Evolutionary conservation across 1,284 basidiomycete genomes (phyloP).

Genomic region (Marasmius fiardii): DNA sequence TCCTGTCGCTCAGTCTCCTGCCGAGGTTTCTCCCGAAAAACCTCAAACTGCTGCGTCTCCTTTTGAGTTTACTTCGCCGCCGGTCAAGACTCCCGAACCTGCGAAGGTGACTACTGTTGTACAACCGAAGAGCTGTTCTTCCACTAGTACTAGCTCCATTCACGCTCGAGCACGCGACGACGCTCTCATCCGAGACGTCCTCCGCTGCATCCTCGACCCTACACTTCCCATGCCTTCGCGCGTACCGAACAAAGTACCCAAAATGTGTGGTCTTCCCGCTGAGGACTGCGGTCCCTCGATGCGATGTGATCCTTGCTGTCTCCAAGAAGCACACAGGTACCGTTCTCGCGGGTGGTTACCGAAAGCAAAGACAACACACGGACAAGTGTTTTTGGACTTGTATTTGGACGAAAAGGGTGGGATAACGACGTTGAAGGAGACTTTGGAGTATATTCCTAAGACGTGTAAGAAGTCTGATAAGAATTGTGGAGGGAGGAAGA

Average conservation of each 20-base stretch:
- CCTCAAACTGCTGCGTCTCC: too few relatives aligned
- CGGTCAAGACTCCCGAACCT: too few relatives aligned
- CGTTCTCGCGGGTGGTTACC: neutral
- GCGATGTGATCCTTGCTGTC: neutral
- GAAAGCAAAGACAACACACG: neutral
- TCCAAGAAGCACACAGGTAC: neutral
- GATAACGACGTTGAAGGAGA: neutral
- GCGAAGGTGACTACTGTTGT: too few relatives aligned
- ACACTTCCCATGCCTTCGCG: neutral
- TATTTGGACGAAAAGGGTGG: neutral
- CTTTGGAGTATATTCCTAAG: neutral
- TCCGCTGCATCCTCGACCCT: neutral
- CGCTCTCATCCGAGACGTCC: neutral
- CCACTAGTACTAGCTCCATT: neutral
- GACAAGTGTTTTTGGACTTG: constrained; percentile 1
- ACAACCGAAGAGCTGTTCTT: too few relatives aligned
- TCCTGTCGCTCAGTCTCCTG: too few relatives aligned
- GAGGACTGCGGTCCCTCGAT: neutral
- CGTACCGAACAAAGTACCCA: neutral
- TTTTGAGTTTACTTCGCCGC: too few relatives aligned
- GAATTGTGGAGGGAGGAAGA: neutral
- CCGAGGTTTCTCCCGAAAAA: too few relatives aligned
- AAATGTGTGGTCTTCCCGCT: neutral
- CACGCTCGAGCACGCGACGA: neutral
- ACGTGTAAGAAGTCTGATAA: neutral